Evolutionary conservation across 1,284 basidiomycete species (phyloP), one percentile per base, ranked within the genome.

Genomic region (Puccinia hordei): DNA sequence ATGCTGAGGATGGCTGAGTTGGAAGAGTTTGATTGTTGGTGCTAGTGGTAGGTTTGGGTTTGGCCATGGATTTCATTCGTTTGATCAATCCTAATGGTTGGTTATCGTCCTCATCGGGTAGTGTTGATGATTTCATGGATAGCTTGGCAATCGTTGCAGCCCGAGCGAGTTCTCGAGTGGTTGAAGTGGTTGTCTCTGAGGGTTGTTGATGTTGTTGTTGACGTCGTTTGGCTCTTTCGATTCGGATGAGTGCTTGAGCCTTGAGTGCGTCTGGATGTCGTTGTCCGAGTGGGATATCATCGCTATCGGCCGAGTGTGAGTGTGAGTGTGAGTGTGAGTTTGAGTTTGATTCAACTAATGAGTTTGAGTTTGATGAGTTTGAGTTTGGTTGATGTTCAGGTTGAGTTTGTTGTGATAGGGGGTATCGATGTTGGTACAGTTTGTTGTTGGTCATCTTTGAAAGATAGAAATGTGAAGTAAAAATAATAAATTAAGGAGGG

Each of bases 251-350:
- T 1, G 59, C 61, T 38, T 78, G 75, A 13, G 53, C 63, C 22
- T 69, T 78, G 24, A 78, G 55, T 53, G 75, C 75, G 27, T 69
- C 75, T 41, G 75, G 75, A 51, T 68, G 63, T 35, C 65, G 44
- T 27, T 78, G 75, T 17, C 75, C 75, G 30, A 78, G 53, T 55
- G 75, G 75, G 35, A 78, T 63, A 38, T 78, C 75, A 41, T 78
- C 75, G 35, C 74, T 76, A 41, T 68, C 63, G 49, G 68, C 63
- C 57, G 71, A 53, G 33, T 65, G 8, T 61, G n/a, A n/a, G n/a
- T n/a, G n/a, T n/a, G n/a, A n/a, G n/a, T n/a, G n/a, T n/a, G n/a
- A n/a, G n/a, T n/a, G n/a, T n/a, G n/a, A n/a, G n/a, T 41, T 12
- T 41, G 4, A 4, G 4, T 41, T 12, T 41, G 4, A 4, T 41